Base-by-base conservation (phyloP, 768 basidiomycete species). In the Pisolithus microcarpus region DNA sequence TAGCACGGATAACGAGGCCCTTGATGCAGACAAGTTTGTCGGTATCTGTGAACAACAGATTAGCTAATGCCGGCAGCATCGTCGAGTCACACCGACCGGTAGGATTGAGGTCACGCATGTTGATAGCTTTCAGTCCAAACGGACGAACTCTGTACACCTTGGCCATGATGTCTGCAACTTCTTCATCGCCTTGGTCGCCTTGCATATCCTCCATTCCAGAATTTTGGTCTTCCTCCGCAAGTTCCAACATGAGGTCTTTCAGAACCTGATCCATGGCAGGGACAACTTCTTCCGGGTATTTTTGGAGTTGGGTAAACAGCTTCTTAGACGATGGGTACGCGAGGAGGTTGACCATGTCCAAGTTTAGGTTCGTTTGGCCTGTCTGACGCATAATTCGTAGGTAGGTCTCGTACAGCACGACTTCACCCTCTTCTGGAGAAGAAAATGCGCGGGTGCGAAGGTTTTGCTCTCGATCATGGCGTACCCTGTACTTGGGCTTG, bases 21-120 rank as follows among this genome's bases (percentile, higher is more conserved):
- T 95, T 96, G 72, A 99, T 87, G 51, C 82, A 85, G 18, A 96
- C 88, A 18, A 99, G 83, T 68, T 97, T 96, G 77, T 99, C 96
- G 59, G 96, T 99, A 63, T 99, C 96, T 97, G 54, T 31, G 50
- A 43, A 50, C 11, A 26, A 45, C 16, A 24, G 38, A 40, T 38
- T 4, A 56, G 43, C 7, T 13, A n/a, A 28, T 15, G 37, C 40
- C 43, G 36, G 19, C 7, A 28, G 6, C 28, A 24, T 9, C 15
- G 7, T 15, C 31, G 18, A 7, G 26, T 43, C 18, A 6, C 37
- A 10, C 73, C 53, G 57, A 91, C 95, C 95, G 52, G 78, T 84
- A 5, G 96, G 96, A 64, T 98, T 97, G 49, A 99, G 75, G 44
- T 88, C 87, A 50, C 96, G 79, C 94, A 99, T 98, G 64, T 97